These are phyloP conservation scores for Venturia nashicola DNA, from an alignment of 2,329 filamentous ascomycete genomes.

Conservation along the genomic window DNA sequence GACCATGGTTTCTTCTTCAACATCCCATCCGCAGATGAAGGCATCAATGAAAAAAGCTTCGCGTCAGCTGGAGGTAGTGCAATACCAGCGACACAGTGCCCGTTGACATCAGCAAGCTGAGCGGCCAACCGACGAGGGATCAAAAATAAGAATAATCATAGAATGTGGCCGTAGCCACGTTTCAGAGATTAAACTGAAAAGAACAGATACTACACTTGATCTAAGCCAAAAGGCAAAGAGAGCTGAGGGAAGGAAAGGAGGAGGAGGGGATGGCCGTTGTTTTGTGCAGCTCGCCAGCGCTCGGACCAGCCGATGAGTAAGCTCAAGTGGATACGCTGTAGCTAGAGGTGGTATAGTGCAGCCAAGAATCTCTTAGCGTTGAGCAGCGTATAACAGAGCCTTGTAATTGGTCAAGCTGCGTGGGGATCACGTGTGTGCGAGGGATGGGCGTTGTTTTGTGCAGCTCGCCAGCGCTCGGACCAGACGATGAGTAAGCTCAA, in stretches of 20 bases:
- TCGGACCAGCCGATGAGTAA: background rate
- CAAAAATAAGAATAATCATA: conserved; percentile 70
- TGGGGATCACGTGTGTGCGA: too few relatives aligned
- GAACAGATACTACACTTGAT: conserved; percentile 95
- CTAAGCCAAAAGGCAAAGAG: conserved; percentile 58
- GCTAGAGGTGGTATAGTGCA: too few relatives aligned
- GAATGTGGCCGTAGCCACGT: conserved; percentile 59
- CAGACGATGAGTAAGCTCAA: too few relatives aligned
- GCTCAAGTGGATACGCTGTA: background rate
- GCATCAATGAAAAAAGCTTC: conserved; percentile 27
- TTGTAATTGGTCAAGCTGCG: too few relatives aligned
- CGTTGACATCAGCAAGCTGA: conserved; percentile 57
- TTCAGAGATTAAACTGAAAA: conserved; percentile 95
- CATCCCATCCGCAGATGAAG: background rate
- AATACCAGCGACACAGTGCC: conserved; percentile 63
- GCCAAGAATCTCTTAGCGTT: too few relatives aligned
- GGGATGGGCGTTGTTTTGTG: too few relatives aligned
- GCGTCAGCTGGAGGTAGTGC: conserved; percentile 64
- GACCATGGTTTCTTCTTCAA: conserved; percentile 3
- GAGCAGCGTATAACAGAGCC: background rate
- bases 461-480: too few relatives aligned
- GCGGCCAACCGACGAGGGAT: conserved; percentile 39
- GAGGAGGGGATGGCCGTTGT: too few relatives aligned
- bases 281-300: too few relatives aligned
- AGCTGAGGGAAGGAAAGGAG: background rate